phyloP scores from a whole-genome alignment of 2,329 filamentous ascomycete genomes.

The Neofusicoccum sp. region DNA sequence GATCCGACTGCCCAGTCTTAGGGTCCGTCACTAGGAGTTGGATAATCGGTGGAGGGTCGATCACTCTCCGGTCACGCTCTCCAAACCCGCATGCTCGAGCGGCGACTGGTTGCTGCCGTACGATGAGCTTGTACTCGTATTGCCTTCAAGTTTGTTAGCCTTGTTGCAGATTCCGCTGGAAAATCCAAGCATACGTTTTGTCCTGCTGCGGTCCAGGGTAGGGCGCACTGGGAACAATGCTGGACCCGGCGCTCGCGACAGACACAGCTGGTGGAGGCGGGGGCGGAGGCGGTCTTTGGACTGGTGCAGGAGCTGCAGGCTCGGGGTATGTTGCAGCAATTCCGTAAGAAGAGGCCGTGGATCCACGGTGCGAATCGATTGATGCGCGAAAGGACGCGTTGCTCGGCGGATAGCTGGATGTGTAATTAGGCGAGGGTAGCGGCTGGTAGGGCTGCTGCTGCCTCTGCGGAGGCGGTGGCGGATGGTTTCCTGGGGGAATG shows the following conservation, averaged over 20 bases:
- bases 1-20: slow-evolving; percentile 46
- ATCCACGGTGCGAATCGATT: slow-evolving; percentile 38
- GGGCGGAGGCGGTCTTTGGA: slow-evolving; percentile 7
- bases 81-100: slow-evolving; percentile 81
- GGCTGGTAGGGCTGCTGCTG: slow-evolving; percentile 23
- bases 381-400: slow-evolving; percentile 38
- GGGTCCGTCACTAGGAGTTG: slow-evolving; percentile 66
- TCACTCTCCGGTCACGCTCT: slow-evolving; percentile 75
- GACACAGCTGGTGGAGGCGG: slow-evolving; percentile 22
- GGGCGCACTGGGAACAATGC: slow-evolving; percentile 3
- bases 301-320: slow-evolving; percentile 30
- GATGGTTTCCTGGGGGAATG: slow-evolving; percentile 36
- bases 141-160: slow-evolving; percentile 20
- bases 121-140: slow-evolving; percentile 50
- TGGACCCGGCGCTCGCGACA: slow-evolving; percentile 29
- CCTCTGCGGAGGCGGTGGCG: slow-evolving; percentile 19
- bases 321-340: slow-evolving; percentile 28
- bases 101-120: slow-evolving; percentile 75
- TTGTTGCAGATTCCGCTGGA: not conserved
- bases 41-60: slow-evolving; percentile 81
- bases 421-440: slow-evolving; percentile 40
- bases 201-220: slow-evolving; percentile 15
- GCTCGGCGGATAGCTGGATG: slow-evolving; percentile 39
- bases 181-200: slow-evolving; percentile 17
- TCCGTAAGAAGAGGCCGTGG: slow-evolving; percentile 32